Base-by-base conservation (phyloP, 257 asterid genomes). In the Craterostigma plantagineum region DNA sequence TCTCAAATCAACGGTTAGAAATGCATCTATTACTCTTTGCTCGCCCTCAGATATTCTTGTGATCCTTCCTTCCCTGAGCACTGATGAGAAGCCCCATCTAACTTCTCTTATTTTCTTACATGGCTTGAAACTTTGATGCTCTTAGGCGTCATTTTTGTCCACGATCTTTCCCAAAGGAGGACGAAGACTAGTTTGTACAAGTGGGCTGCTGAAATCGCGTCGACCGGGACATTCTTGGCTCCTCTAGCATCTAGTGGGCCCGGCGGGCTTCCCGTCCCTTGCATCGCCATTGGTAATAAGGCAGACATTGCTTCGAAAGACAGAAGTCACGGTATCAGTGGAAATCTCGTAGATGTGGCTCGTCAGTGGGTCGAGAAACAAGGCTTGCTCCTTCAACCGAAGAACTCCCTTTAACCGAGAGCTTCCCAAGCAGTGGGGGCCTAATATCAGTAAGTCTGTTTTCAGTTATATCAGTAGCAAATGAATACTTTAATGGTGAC, bases 361-460 rank as follows among this genome's bases (percentile, higher is more conserved):
- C 92, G 95, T 15, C 95, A 70, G 15, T 83, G 95, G 98, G 98
- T 77, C 36, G 98, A 90, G 75, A 90, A 79, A 62, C 98, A 90
- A 67, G 94, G 98, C 35, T 64, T 83, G 45, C 93, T 90, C 77
- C 95, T 35, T 62, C 92, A 38, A 79, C 75, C 18, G 95, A 90
- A 64, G 98, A 90, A 57, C 69, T 83, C 55, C 95, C 93, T 0
- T 48, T 90, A 59, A 71, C 79, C 4, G 95, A 77, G 70, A 83
- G 81, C 64, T 90, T 90, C 58, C 83, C 98, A 23, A 70, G 75
- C 30, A 63, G 71, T 45, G 92, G 93, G 53, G 83, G 95, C 56
- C 83, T 79, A 51, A 13, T 76, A 4, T 83, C 95, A 33, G 98
- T 87, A 77, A 68, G 86, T 81, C 54, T 23, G 30, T 23, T n/a